These are phyloP conservation scores for Chytriomyces confervae DNA, from an alignment of 192 early-diverging fungal species.

Conservation along the genomic window DNA sequence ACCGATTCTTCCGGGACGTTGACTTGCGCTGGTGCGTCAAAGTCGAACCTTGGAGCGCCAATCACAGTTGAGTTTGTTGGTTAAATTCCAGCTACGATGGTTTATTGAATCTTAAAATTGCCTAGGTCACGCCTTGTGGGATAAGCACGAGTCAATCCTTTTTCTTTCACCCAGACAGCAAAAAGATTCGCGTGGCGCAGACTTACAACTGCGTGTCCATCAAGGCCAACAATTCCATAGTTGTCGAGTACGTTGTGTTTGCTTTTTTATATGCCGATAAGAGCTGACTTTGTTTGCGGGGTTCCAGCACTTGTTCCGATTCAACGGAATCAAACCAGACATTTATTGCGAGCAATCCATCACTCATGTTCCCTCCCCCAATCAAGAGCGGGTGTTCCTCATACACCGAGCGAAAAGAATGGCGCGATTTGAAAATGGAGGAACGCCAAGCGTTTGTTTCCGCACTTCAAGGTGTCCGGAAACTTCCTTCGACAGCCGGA, in stretches of 20 bases:
- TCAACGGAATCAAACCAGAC: not conserved
- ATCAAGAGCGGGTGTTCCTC: not conserved
- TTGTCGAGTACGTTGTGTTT: constrained; percentile 7
- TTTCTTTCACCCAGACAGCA: constrained; percentile 9
- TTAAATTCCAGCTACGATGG: constrained; percentile 4
- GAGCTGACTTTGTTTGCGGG: no score
- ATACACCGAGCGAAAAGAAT: constrained; percentile 26
- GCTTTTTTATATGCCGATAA: not conserved
- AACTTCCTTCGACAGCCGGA: constrained; percentile 31
- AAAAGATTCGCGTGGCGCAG: constrained; percentile 7
- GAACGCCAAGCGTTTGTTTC: constrained; percentile 27
- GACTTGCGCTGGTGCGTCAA: constrained; percentile 18
- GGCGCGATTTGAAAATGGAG: constrained; percentile 27
- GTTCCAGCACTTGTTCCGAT: constrained; percentile 21
- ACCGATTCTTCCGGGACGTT: not conserved
- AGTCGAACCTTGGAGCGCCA: constrained; percentile 15
- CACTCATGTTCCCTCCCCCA: constrained; percentile 6
- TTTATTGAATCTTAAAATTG: not conserved
- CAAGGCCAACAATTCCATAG: constrained; percentile 21
- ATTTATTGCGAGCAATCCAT: constrained; percentile 21
- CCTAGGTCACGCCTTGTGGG: constrained; percentile 6
- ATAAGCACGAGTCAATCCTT: constrained; percentile 20
- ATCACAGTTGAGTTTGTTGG: constrained; percentile 9
- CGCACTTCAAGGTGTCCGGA: constrained; percentile 26
- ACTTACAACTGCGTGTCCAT: not conserved